A percentile compares a stretch with the other conserved stretches of the same genome.
These are phyloP conservation scores for Stachybotrys chartarum DNA, from an alignment of 2,329 filamentous ascomycete species.

Conservation along the genomic window DNA sequence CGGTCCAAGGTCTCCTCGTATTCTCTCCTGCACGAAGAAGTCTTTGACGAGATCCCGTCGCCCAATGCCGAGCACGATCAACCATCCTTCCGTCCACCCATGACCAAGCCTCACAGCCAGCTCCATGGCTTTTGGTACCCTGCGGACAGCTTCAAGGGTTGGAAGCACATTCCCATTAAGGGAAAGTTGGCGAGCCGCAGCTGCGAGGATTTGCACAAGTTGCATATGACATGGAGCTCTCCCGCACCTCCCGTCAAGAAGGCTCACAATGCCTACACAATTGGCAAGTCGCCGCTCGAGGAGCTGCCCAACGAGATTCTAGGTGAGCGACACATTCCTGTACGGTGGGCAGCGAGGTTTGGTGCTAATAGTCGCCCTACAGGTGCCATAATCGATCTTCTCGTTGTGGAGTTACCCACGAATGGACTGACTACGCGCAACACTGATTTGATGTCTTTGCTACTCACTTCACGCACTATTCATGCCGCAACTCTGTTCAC, in stretches of 20 bases:
- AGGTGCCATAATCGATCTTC: slow-evolving; percentile 68
- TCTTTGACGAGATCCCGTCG: slow-evolving; percentile 43
- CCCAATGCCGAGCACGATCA: slow-evolving; percentile 33
- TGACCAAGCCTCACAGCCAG: slow-evolving; percentile 48
- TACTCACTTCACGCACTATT: slow-evolving; percentile 68
- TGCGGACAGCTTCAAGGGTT: slow-evolving; percentile 51
- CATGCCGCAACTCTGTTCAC: slow-evolving; percentile 67
- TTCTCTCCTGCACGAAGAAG: slow-evolving; percentile 39
- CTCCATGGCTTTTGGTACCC: slow-evolving; percentile 54
- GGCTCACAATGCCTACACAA: slow-evolving; percentile 18
- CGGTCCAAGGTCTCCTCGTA: slow-evolving; percentile 57
- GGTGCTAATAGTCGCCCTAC: neutral
- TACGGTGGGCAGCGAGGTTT: neutral
- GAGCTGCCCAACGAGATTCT: slow-evolving; percentile 63
- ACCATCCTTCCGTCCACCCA: slow-evolving; percentile 41
- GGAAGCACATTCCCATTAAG: slow-evolving; percentile 55
- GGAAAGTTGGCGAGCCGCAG: slow-evolving; percentile 54
- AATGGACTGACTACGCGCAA: slow-evolving; percentile 72
- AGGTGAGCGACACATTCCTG: slow-evolving; percentile 42
- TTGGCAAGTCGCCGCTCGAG: slow-evolving; percentile 55
- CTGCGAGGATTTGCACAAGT: slow-evolving; percentile 50
- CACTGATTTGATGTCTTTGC: slow-evolving; percentile 67
- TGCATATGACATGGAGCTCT: slow-evolving; percentile 48
- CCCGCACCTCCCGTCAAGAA: slow-evolving; percentile 26
- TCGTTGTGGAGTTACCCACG: slow-evolving; percentile 64